These are phyloP conservation scores for Piper longum DNA, from an alignment of 164 flowering plant genomes.

Conservation along the genomic window DNA sequence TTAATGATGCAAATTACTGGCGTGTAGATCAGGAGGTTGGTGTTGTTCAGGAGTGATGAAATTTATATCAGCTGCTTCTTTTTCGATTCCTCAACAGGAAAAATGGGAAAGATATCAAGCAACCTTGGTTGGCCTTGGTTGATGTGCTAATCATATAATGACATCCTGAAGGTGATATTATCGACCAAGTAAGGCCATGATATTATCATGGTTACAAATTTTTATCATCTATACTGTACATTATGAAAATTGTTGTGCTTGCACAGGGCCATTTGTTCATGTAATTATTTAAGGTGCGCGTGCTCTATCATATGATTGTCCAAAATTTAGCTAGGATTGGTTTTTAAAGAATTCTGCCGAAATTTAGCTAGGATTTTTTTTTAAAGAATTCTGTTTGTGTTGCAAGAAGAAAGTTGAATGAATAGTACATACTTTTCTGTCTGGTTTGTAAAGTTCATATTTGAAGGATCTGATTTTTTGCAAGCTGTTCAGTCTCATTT, in stretches of 20 bases:
- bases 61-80: background rate
- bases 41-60: constrained; percentile 42
- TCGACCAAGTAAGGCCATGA: background rate
- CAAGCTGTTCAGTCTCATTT: too few relatives aligned
- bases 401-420: too few relatives aligned
- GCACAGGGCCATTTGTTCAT: background rate
- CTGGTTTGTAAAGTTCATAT: too few relatives aligned
- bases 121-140: background rate
- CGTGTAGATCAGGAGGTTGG: constrained; percentile 73
- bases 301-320: too few relatives aligned
- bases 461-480: too few relatives aligned
- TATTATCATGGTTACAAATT: too few relatives aligned
- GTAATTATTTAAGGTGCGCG: too few relatives aligned
- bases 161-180: background rate
- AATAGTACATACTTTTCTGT: too few relatives aligned
- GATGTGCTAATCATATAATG: background rate
- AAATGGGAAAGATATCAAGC: background rate
- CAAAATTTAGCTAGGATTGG: too few relatives aligned
- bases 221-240: background rate
- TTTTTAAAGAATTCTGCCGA: too few relatives aligned
- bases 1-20: constrained; percentile 86
- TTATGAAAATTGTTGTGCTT: background rate
- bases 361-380: too few relatives aligned
- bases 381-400: too few relatives aligned
- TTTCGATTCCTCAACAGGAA: background rate